Percentiles rank a stretch among this genome's conserved stretches.
Evolutionary conservation across 139 green algal species (phyloP).

Genomic region (Coelastrella sp.): DNA sequence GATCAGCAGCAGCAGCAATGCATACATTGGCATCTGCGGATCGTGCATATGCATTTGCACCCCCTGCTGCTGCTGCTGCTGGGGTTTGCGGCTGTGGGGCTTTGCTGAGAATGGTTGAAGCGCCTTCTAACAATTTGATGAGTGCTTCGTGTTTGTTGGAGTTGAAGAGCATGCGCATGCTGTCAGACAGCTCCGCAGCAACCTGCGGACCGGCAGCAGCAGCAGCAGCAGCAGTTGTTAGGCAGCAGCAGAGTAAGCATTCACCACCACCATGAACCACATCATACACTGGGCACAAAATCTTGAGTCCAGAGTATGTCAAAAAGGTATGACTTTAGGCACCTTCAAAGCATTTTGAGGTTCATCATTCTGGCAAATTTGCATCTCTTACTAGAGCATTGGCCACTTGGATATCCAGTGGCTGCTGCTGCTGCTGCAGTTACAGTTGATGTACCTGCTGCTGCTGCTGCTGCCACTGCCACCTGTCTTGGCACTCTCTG

Average conservation of each 20-base stretch:
- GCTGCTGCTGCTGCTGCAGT: not conserved
- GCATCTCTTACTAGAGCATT: no score
- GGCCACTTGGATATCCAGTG: no score
- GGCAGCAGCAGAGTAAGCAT: not conserved
- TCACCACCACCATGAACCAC: not conserved
- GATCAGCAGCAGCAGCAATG: not conserved
- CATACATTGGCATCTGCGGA: not conserved
- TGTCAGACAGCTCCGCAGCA: conserved; percentile 21
- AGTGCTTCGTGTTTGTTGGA: not conserved
- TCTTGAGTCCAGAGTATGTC: not conserved
- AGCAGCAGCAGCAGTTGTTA: not conserved
- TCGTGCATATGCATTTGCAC: not conserved
- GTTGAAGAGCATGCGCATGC: conserved; percentile 38
- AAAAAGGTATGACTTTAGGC: no score
- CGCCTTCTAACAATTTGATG: conserved; percentile 1
- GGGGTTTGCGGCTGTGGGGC: not conserved
- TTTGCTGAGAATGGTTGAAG: not conserved
- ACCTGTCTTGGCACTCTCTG: no score
- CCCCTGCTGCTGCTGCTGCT: not conserved
- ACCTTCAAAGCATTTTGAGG: not conserved
- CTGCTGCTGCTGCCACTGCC: not conserved
- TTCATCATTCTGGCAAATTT: no score
- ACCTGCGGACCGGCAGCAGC: not conserved
- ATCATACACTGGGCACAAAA: not conserved
- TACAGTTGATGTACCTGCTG: not conserved